Evolutionary conservation across 331 rosid genomes (phyloP), one percentile per base, ranked within the genome.

Genomic region (Ulmus americana): DNA sequence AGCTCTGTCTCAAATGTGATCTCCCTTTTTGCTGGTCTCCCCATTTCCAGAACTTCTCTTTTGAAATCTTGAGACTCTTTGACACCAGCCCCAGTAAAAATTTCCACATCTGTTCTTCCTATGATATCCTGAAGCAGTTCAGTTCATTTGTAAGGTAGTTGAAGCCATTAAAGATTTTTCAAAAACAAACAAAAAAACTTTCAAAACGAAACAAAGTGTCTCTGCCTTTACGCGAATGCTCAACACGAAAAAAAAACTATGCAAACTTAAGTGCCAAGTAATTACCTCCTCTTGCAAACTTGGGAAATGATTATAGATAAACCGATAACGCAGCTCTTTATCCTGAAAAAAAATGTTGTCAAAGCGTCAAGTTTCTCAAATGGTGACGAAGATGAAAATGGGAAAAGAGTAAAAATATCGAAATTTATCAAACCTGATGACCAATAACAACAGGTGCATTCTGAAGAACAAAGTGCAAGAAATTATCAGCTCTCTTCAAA

Each of bases 361-460:
- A 50, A 62, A 47, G 55, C 73, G 70, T 49, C 81, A 53, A 73
- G 75, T 64, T 28, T 3, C 41, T 22, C 38, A n/a, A 55, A 28
- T 47, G 39, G 38, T 2, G 35, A 3, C 2, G 35, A 28, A 28
- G 35, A 28, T 28, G 35, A 28, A 28, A 3, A 28, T 28, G 35
- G 2, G 35, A 28, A 28, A 2, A 28, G 35, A 28, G 35, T 28
- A 2, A 2, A 28, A 28, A 28, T 3, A 28, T 28, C 35, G 35
- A 28, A 28, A 28, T 28, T 28, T 28, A 28, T 28, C 4, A 28
- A 28, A 92, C 98, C 97, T 94, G 99, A 81, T 94, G 99, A 52
- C 99, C 99, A 65, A 94, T 87, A 58, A 94, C 99, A 56, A 90
- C 90, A 5, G 99, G 99, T 66, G 99, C 99, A 81, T 94, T 94